phyloP scores from a whole-genome alignment of 345 rosid genomes.

The Pistacia integerrima region DNA sequence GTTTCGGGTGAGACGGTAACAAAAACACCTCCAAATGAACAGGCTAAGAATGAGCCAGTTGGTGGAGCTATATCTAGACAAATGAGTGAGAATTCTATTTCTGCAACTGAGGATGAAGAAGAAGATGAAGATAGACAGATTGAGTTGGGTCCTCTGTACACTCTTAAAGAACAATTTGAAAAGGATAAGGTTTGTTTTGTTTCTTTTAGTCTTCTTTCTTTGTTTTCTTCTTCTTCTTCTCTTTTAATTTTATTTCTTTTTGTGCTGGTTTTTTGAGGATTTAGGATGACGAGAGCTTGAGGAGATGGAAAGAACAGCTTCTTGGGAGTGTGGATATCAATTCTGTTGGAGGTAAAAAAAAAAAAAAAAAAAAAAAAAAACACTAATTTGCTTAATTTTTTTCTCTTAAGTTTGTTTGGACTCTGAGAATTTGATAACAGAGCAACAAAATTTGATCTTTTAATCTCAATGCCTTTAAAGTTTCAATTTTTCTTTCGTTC shows the following conservation, averaged over 20 bases:
- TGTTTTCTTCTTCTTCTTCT: neutral
- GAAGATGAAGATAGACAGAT: slow-evolving; percentile 46
- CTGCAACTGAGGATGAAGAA: slow-evolving; percentile 57
- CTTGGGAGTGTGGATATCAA: slow-evolving; percentile 61
- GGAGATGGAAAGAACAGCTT: slow-evolving; percentile 85
- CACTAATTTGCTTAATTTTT: neutral
- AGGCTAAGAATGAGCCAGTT: slow-evolving; percentile 18
- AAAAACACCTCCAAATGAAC: slow-evolving; percentile 28
- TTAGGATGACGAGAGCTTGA: slow-evolving; percentile 79
- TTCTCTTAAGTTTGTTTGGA: neutral
- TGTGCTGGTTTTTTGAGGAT: slow-evolving; percentile 15
- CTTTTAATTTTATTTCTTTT: slow-evolving; percentile 4
- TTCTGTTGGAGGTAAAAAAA: slow-evolving; percentile 58
- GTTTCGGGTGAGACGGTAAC: slow-evolving; percentile 28
- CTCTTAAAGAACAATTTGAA: slow-evolving; percentile 67
- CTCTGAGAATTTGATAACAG: neutral
- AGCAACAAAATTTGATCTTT: neutral
- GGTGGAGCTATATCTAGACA: slow-evolving; percentile 29
- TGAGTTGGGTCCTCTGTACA: slow-evolving; percentile 64
- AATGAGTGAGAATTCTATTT: slow-evolving; percentile 42
- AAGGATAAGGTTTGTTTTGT: slow-evolving; percentile 59
- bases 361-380: neutral
- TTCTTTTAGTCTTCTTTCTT: neutral
- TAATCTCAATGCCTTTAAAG: neutral
- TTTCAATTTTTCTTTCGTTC: too few species aligned